Conservation (phyloP, 2,329 filamentous ascomycete species). For the Nakataea oryzae region DNA sequence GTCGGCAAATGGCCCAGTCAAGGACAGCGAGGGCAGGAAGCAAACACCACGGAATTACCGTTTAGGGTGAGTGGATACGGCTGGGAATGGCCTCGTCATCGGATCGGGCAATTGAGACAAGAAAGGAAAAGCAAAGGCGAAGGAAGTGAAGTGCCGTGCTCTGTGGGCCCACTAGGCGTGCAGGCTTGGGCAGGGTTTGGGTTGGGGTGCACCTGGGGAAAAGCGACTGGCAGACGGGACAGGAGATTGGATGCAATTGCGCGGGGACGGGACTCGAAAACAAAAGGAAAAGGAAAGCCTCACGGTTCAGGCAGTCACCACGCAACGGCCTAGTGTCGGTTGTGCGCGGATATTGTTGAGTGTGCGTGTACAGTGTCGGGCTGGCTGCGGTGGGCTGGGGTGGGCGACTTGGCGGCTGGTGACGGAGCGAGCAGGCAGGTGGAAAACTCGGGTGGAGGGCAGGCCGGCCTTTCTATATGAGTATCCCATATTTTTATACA, state of each 20-base stretch:
- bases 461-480: constrained; percentile 16
- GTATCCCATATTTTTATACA: constrained; percentile 19
- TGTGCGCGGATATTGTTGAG: not conserved
- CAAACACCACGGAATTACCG: not conserved
- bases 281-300: not conserved
- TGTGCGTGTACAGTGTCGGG: not conserved
- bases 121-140: not conserved
- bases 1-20: too few relatives aligned
- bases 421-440: constrained; percentile 4
- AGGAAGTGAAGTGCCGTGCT: not conserved
- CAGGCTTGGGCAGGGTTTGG: not conserved
- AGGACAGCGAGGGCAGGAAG: not conserved
- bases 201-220: not conserved
- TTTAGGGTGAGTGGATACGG: not conserved
- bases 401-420: not conserved
- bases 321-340: not conserved
- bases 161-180: not conserved
- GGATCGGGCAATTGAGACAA: constrained; percentile 3
- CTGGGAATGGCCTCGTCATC: not conserved
- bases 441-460: constrained; percentile 9
- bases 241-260: not conserved
- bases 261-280: not conserved
- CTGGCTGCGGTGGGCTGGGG: not conserved
- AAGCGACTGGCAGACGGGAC: not conserved
- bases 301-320: not conserved